These are phyloP conservation scores for Exophiala sideris DNA, from an alignment of 2,329 filamentous ascomycete species.

Conservation along the genomic window DNA sequence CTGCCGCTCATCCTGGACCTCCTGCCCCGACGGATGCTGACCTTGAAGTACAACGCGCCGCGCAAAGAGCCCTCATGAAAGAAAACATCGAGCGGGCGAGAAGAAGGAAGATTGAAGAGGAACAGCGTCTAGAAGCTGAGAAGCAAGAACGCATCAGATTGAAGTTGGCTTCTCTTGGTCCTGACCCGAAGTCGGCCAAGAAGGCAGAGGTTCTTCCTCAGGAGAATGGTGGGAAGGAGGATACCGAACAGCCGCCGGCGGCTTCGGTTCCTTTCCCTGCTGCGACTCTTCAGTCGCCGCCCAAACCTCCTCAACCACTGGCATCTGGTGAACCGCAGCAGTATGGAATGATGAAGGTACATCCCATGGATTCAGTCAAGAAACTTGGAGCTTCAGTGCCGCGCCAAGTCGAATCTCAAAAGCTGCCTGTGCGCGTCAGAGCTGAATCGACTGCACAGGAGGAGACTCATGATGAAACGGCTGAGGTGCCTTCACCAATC, in stretches of 20 bases:
- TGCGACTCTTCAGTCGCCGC: conserved; percentile 47
- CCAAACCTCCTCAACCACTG: conserved; percentile 57
- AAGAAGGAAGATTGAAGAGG: conserved; percentile 52
- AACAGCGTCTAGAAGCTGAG: conserved; percentile 55
- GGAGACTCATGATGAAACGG: conserved; percentile 11
- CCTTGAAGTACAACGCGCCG: conserved; percentile 27
- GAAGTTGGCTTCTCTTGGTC: conserved; percentile 51
- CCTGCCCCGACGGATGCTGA: conserved; percentile 19
- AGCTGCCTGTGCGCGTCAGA: conserved; percentile 24
- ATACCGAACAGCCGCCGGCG: conserved; percentile 21
- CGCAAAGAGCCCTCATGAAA: conserved; percentile 60
- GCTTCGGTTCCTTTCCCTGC: conserved; percentile 15
- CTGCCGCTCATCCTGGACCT: conserved; percentile 3
- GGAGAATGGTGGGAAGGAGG: conserved; percentile 25
- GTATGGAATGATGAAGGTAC: conserved; percentile 62
- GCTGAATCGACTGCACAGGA: conserved; percentile 7
- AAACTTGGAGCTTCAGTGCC: conserved; percentile 35
- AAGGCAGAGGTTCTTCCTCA: conserved; percentile 4
- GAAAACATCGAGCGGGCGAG: conserved; percentile 57
- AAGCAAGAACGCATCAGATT: conserved; percentile 56
- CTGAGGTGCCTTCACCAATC: conserved; percentile 25
- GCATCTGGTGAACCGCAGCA: conserved; percentile 57
- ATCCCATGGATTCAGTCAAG: conserved; percentile 54
- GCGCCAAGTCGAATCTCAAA: conserved; percentile 35
- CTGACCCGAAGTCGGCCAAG: conserved; percentile 18